Evolutionary conservation across 768 basidiomycete species (phyloP).

Genomic region (Tulasnella calospora): DNA sequence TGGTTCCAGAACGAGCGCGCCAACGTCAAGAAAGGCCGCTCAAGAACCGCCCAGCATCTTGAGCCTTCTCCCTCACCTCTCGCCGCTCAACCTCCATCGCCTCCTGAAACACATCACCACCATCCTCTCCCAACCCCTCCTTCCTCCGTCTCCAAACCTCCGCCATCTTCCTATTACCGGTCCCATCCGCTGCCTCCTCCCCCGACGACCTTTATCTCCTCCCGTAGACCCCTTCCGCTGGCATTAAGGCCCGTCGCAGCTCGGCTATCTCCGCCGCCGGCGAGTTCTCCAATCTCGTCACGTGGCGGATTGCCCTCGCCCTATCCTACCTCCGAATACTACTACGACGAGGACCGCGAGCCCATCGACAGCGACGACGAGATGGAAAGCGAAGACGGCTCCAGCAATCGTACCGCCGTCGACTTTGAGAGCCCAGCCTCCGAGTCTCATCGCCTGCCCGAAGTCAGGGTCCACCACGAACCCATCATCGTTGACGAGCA

Average conservation of each 20-base stretch:
- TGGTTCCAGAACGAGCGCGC: conserved; percentile 26
- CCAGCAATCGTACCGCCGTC: not conserved
- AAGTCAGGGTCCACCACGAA: not conserved
- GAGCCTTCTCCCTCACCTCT: not conserved
- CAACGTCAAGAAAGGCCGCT: conserved; percentile 26
- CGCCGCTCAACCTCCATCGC: conserved; percentile 11
- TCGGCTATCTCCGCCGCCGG: not conserved
- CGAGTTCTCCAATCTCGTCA: not conserved
- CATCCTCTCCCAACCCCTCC: conserved; percentile 3
- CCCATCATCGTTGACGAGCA: not conserved
- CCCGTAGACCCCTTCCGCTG: not conserved
- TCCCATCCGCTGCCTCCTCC: not conserved
- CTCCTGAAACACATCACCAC: not conserved
- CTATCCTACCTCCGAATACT: not conserved
- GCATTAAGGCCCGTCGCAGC: not conserved
- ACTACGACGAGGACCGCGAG: not conserved
- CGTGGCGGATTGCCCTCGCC: not conserved
- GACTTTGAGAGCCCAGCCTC: conserved; percentile 19
- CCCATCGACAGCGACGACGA: not conserved
- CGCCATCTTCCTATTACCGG: not conserved
- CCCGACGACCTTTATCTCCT: not conserved
- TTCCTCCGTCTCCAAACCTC: not conserved
- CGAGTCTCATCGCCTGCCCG: conserved; percentile 9
- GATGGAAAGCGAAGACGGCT: conserved; percentile 3
- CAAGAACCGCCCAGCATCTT: not conserved